Conservation (phyloP, 1,139 yeast genomes). For the Pichia kudriavzevii region DNA sequence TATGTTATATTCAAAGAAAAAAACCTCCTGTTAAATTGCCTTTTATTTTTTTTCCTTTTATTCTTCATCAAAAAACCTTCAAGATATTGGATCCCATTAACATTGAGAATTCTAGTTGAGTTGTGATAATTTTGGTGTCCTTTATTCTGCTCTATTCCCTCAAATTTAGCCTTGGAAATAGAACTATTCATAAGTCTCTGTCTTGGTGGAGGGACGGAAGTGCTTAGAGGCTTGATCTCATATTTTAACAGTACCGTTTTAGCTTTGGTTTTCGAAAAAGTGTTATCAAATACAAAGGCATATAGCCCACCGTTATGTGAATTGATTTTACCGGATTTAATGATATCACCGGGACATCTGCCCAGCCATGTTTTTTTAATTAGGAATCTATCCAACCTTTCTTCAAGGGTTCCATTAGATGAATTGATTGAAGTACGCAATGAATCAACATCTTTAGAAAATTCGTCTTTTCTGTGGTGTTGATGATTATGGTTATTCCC, state of each 20-base stretch:
- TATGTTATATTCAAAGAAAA: conserved; percentile 76
- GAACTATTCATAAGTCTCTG: conserved; percentile 10
- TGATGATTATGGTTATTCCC: too few relatives aligned
- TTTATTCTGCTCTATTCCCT: neutral
- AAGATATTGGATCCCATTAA: conserved; percentile 51
- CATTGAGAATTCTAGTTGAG: conserved; percentile 22
- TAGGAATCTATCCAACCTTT: conserved; percentile 33
- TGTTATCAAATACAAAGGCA: conserved; percentile 89
- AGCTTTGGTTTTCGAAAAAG: conserved; percentile 78
- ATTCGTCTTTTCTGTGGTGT: too few relatives aligned
- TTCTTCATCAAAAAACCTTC: conserved; percentile 71
- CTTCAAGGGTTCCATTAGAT: conserved; percentile 26
- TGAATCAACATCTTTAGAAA: too few relatives aligned
- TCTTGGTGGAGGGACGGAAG: neutral
- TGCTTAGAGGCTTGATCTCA: conserved; percentile 28
- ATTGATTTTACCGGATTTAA: conserved; percentile 54
- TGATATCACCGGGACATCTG: conserved; percentile 44
- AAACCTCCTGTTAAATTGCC: conserved; percentile 80
- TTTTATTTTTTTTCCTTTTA: conserved; percentile 63
- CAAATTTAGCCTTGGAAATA: neutral
- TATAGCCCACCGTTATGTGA: conserved; percentile 56
- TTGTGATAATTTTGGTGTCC: conserved; percentile 6
- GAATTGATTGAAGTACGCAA: neutral
- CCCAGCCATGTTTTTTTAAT: conserved; percentile 39
- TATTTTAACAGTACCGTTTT: conserved; percentile 72